These are phyloP conservation scores for Neckera pumila DNA, from an alignment of 225 moss, liverwort and hornwort genomes.

Conservation along the genomic window DNA sequence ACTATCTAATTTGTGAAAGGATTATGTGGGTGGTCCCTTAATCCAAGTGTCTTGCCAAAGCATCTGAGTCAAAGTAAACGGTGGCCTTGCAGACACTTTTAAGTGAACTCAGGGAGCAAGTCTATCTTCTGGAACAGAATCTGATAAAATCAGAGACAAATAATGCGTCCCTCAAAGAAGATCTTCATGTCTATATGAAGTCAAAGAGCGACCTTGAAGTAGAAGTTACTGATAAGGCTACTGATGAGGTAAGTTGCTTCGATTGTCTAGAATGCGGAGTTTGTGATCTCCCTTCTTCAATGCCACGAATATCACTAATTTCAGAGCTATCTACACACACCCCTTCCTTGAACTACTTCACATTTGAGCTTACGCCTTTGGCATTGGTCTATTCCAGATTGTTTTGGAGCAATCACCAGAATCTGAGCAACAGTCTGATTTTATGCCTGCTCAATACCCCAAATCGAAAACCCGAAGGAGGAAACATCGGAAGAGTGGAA, in stretches of 20 bases:
- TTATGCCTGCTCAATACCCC: background rate
- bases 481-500: conserved; percentile 9
- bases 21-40: background rate
- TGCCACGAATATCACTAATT: background rate
- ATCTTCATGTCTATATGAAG: background rate
- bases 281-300: background rate
- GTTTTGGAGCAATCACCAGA: conserved; percentile 1
- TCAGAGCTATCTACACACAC: background rate
- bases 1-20: background rate
- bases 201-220: background rate
- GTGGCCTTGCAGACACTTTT: conserved; percentile 4
- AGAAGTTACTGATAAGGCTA: background rate
- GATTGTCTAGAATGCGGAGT: background rate
- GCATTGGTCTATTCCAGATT: background rate
- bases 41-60: background rate
- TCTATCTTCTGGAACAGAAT: background rate
- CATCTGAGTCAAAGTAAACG: background rate
- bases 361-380: background rate
- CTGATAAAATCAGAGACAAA: conserved; percentile 1
- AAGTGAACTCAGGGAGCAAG: conserved; percentile 5
- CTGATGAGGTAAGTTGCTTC: conserved; percentile 6
- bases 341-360: background rate
- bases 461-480: conserved; percentile 19
- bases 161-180: background rate
- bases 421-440: background rate